phyloP scores from a whole-genome alignment of 768 basidiomycete species.

The Cystofilobasidium ferigula region DNA sequence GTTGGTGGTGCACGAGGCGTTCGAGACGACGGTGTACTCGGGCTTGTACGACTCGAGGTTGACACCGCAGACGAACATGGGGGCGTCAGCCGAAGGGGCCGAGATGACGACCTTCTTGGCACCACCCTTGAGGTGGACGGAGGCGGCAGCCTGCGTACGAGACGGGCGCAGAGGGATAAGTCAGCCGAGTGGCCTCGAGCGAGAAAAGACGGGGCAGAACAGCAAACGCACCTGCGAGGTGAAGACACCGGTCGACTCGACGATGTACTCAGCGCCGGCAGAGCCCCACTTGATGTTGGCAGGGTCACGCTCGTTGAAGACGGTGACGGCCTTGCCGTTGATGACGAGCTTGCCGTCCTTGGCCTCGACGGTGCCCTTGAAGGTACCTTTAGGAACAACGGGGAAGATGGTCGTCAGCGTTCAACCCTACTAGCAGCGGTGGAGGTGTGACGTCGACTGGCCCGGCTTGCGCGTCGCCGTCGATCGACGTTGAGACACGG shows the following conservation, averaged over 20 bases:
- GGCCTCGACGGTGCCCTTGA: conserved; percentile 67
- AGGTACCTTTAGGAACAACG: conserved; percentile 37
- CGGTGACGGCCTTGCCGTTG: conserved; percentile 61
- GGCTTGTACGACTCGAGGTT: conserved; percentile 88
- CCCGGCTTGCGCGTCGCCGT: too few species aligned
- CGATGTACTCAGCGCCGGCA: conserved; percentile 78
- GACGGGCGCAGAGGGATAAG: not conserved
- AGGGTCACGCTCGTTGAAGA: conserved; percentile 81
- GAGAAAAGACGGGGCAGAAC: not conserved
- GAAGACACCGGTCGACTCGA: conserved; percentile 65
- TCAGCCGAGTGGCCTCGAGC: not conserved
- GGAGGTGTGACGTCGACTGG: not conserved
- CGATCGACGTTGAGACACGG: not conserved
- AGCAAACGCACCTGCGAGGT: conserved; percentile 20
- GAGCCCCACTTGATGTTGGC: conserved; percentile 68
- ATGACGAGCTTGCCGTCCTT: conserved; percentile 84
- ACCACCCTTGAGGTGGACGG: conserved; percentile 89
- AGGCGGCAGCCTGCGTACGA: conserved; percentile 48
- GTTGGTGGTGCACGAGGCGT: conserved; percentile 99
- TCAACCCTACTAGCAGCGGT: not conserved
- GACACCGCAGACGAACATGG: conserved; percentile 48
- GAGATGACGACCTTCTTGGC: conserved; percentile 99
- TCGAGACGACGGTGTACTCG: conserved; percentile 84
- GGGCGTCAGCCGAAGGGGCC: conserved; percentile 61
- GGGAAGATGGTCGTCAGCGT: not conserved